Conservation (phyloP, 306 rosid species). For the Hippophae gyantsensis region DNA sequence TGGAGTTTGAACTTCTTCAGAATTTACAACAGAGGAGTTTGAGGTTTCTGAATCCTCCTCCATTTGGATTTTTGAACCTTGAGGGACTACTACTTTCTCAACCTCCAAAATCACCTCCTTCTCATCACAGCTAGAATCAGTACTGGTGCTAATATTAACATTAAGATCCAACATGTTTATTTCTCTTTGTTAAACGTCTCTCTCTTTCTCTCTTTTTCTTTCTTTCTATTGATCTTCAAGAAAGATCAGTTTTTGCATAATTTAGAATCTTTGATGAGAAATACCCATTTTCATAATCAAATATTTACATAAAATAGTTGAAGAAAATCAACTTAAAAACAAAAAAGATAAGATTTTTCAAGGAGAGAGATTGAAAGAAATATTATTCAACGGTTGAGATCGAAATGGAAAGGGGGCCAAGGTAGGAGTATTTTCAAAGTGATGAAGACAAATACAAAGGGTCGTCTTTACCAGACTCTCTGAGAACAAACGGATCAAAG, state of each 20-base stretch:
- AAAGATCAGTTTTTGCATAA: background rate
- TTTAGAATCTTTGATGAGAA: background rate
- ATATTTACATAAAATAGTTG: background rate
- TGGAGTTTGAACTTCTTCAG: slow-evolving; percentile 23
- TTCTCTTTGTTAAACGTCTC: background rate
- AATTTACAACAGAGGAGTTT: slow-evolving; percentile 36
- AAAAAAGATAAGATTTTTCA: no score
- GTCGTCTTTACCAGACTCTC: background rate
- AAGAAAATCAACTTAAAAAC: background rate
- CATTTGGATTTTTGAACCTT: slow-evolving; percentile 5
- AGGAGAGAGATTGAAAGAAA: background rate
- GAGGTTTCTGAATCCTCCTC: slow-evolving; percentile 39
- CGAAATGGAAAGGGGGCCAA: background rate
- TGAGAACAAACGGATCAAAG: background rate
- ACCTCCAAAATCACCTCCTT: slow-evolving; percentile 8
- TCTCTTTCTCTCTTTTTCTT: background rate
- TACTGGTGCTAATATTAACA: slow-evolving; percentile 10
- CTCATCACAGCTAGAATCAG: slow-evolving; percentile 5
- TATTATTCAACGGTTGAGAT: background rate
- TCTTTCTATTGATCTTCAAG: slow-evolving; percentile 3
- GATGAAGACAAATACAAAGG: background rate
- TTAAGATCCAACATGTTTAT: slow-evolving; percentile 45
- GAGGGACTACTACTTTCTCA: slow-evolving; percentile 4
- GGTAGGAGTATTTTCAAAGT: background rate
- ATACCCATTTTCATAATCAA: slow-evolving; percentile 8